Evolutionary conservation across 768 basidiomycete species (phyloP), one percentile per base, ranked within the genome.

Genomic region (Candolleomyces efflorescens): DNA sequence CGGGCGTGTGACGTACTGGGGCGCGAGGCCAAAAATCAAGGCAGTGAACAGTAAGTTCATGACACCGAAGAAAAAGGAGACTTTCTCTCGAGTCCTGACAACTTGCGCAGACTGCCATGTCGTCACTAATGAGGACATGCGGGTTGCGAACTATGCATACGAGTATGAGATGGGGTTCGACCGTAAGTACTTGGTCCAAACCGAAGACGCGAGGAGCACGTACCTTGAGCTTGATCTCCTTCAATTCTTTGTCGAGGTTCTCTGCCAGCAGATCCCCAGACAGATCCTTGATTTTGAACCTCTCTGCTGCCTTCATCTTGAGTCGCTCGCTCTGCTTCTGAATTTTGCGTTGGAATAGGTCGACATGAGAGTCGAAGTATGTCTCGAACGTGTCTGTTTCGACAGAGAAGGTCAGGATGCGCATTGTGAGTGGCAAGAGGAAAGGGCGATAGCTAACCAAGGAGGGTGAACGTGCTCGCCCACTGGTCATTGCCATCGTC

Each of bases 91-190:
- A 27, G 90, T 89, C 18, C 89, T 81, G 44, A 92, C 84, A 17
- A 90, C 89, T 70, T 92, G 91, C 2, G 94, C 89, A 13, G 94
- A 94, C 65, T 96, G 90, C 97, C 97, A 99, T 32, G 92, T 87
- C 11, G 82, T 76, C 32, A 86, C 73, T n/a, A 99, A 74, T 1
- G 79, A 78, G 22, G 87, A 83, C 76, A 97, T 86, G 46, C 94
- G 89, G 52, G 78, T 77, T 0, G 90, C 87, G 38, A 96, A 81
- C 94, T 95, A 63, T 27, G 22, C 20, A 32, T 32, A 32, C 11
- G 32, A 32, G 50, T 22, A 10, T 23, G n/a, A 39, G 45, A 17
- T 27, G 17, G 24, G 20, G 51, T 26, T 49, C 26, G 56, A 55
- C 60, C 58, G 32, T 32, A 5, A 32, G 32, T 32, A 32, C 32